Percentiles rank a stretch among this genome's conserved stretches.
These are phyloP conservation scores for Aspergillus panamensis DNA, from an alignment of 495 filamentous ascomycete genomes.

Conservation along the genomic window DNA sequence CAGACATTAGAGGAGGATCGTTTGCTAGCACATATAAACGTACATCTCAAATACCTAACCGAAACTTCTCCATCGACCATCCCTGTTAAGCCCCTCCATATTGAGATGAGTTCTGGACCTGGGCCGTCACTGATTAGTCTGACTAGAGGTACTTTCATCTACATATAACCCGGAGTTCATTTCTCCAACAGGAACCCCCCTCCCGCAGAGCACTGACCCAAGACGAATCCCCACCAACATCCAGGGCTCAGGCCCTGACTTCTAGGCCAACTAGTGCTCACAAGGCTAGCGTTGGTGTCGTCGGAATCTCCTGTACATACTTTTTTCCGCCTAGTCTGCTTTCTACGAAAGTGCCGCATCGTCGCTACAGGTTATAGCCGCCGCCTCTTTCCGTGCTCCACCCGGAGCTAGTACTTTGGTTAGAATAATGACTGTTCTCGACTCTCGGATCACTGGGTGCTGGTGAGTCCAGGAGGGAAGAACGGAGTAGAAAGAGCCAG, in stretches of 20 bases:
- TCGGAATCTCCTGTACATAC: not conserved
- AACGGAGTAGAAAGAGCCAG: not conserved
- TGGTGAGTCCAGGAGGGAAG: not conserved
- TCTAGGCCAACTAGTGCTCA: not conserved
- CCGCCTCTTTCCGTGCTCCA: constrained; percentile 3
- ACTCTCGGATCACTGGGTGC: not conserved
- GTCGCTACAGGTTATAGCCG: not conserved
- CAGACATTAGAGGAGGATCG: not conserved
- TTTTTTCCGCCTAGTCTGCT: not conserved
- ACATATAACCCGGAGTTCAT: no score
- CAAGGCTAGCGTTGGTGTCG: not conserved
- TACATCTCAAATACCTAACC: not conserved
- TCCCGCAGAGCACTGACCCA: not conserved
- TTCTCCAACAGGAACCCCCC: no score
- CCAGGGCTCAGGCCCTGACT: not conserved
- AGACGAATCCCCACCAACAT: not conserved
- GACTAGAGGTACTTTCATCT: no score
- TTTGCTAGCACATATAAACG: not conserved
- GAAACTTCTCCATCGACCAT: not conserved
- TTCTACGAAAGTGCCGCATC: not conserved
- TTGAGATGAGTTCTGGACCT: not conserved
- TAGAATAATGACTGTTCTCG: no score
- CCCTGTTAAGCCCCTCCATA: not conserved
- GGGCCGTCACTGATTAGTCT: not conserved
- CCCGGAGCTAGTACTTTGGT: constrained; percentile 7